Evolutionary conservation across 345 rosid genomes (phyloP), one percentile per base, ranked within the genome.

Genomic region (Microthlaspi erraticum): DNA sequence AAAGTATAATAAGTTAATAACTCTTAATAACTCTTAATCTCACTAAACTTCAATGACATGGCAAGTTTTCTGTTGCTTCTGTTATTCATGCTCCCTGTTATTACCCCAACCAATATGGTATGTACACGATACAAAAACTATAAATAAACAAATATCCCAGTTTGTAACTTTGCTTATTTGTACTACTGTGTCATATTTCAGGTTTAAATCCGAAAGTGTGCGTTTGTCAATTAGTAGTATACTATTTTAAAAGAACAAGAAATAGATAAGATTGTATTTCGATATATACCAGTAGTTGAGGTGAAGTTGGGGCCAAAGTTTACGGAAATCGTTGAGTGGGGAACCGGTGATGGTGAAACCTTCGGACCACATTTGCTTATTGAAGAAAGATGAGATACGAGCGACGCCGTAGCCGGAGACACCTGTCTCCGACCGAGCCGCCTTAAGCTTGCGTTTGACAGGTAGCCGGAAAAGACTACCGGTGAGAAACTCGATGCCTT

Each of bases 331-430:
- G 55, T 81, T 84, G 16, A 68, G 18, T 12, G 93, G 86, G 0
- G 96, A 86, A 29, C 90, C 93, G 34, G 81, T 71, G 58, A 92
- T 81, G 19, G 98, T 92, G 64, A 92, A 90, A 34, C 98, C 98
- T 83, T 92, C 98, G 42, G 91, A 89, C 98, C 98, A 90, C 98
- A 92, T 86, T 65, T 69, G 68, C 80, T 88, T 86, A 3, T 63
- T 39, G 64, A 92, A 92, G 74, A 89, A 88, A 8, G 85, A 81
- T 2, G 96, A 76, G 38, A 92, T 85, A 71, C 86, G 82, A 45
- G 96, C 91, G 1, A 77, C 64, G 13, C 98, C 98, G 7, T 92
- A 92, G 2, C 98, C 98, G 6, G 86, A 76, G 64, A 82, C 74
- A 7, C 82, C 86, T 0, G 70, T 76, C 0, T 87, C 85, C 7